phyloP scores from a whole-genome alignment of 305 asterid genomes.

The Fraxinus nigra region DNA sequence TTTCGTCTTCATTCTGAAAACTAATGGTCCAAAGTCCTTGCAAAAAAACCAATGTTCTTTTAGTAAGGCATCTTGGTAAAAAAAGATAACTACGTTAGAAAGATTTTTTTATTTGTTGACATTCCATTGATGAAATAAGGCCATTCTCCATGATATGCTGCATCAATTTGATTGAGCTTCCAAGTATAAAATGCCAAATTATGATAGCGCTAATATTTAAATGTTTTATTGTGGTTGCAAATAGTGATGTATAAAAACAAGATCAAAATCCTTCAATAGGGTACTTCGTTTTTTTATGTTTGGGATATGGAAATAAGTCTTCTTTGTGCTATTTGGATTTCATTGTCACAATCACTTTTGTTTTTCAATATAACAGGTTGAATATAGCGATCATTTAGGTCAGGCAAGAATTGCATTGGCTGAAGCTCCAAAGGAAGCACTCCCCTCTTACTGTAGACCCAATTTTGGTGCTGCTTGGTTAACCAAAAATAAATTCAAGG shows the following conservation, averaged over 20 bases:
- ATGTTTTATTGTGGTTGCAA: background rate
- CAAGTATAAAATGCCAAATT: background rate
- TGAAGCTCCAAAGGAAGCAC: conserved; percentile 96
- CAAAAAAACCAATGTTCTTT: background rate
- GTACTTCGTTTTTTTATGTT: background rate
- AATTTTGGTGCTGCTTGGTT: conserved; percentile 90
- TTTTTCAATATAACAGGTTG: conserved; percentile 52
- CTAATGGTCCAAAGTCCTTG: background rate
- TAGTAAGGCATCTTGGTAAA: background rate
- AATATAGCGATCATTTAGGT: conserved; percentile 84
- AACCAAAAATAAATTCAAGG: conserved; percentile 85
- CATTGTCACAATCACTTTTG: conserved; percentile 10
- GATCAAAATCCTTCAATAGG: background rate
- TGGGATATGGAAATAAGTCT: background rate
- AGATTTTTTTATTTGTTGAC: background rate
- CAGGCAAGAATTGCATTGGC: conserved; percentile 68
- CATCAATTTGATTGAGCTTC: background rate
- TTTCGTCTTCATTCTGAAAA: background rate
- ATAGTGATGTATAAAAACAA: background rate
- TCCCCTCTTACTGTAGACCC: conserved; percentile 84
- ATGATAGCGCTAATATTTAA: background rate
- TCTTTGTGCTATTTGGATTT: conserved; percentile 1
- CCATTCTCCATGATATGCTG: background rate
- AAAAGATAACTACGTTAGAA: background rate
- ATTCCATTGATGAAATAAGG: background rate